Percentiles rank a stretch among this genome's conserved stretches.
Conservation (phyloP, 768 basidiomycete species). For the Kwoniella heveanensis region DNA sequence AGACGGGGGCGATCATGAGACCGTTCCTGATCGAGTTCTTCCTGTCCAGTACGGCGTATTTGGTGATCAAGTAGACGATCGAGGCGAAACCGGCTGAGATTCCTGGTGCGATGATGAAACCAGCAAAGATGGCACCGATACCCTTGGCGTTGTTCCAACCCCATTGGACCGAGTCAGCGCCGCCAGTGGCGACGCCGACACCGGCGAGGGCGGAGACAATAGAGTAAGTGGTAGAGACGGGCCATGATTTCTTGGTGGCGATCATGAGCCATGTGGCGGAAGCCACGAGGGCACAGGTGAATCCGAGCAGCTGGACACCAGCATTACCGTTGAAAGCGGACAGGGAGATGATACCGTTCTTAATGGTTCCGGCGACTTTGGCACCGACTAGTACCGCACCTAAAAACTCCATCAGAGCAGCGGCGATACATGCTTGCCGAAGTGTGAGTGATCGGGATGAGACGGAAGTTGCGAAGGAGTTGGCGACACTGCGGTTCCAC, state of each 20-base stretch:
- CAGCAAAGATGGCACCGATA: slow-evolving; percentile 52
- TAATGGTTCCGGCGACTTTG: slow-evolving; percentile 55
- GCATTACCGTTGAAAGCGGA: slow-evolving; percentile 53
- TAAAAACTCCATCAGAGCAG: slow-evolving; percentile 56
- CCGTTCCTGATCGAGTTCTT: slow-evolving; percentile 53
- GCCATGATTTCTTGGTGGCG: slow-evolving; percentile 52
- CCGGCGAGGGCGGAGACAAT: slow-evolving; percentile 57
- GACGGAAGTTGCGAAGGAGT: slow-evolving; percentile 58
- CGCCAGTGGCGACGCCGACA: slow-evolving; percentile 55
- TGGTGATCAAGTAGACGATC: slow-evolving; percentile 54
- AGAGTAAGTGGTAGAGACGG: slow-evolving; percentile 58
- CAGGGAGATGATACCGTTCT: slow-evolving; percentile 56
- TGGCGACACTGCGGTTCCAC: slow-evolving; percentile 52
- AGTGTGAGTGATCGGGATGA: slow-evolving; percentile 57
- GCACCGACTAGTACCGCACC: slow-evolving; percentile 58
- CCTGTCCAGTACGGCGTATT: slow-evolving; percentile 55
- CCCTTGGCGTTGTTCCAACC: slow-evolving; percentile 58
- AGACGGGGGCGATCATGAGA: slow-evolving; percentile 52
- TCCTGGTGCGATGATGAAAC: slow-evolving; percentile 52
- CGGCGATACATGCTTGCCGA: slow-evolving; percentile 56
- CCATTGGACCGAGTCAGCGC: slow-evolving; percentile 55
- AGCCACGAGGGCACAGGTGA: slow-evolving; percentile 53
- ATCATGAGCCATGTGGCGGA: slow-evolving; percentile 50
- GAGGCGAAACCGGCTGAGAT: slow-evolving; percentile 57
- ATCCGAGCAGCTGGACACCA: slow-evolving; percentile 55